Percentiles rank a stretch among this genome's conserved stretches.
Conservation (phyloP, 495 filamentous ascomycete species). For the Annulohypoxylon moriforme region DNA sequence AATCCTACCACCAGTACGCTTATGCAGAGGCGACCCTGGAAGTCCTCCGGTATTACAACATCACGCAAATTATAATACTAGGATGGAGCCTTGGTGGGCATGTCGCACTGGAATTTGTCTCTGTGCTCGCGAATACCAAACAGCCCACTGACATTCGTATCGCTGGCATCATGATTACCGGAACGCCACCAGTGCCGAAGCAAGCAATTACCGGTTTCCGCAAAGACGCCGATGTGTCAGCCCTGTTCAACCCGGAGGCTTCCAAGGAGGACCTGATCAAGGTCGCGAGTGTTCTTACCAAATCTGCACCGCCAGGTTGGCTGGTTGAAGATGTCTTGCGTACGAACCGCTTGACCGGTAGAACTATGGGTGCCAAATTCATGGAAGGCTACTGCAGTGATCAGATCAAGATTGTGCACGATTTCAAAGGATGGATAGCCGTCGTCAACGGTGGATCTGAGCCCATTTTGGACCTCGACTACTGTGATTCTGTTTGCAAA, state of each 20-base stretch:
- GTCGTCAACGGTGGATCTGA: too few species aligned
- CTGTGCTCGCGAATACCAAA: constrained; percentile 9
- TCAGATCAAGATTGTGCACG: constrained; percentile 10
- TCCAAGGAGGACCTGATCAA: constrained; percentile 10
- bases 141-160: constrained; percentile 7
- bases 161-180: constrained; percentile 8
- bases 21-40: background rate
- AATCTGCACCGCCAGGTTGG: constrained; percentile 8
- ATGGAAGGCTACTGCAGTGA: constrained; percentile 10
- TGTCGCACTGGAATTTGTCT: constrained; percentile 9
- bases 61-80: constrained; percentile 11
- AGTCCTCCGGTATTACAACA: constrained; percentile 5
- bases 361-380: constrained; percentile 7
- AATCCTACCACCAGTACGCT: constrained; percentile 7
- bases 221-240: constrained; percentile 2
- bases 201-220: constrained; percentile 7
- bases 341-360: constrained; percentile 10
- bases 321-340: constrained; percentile 9
- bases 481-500: too few species aligned
- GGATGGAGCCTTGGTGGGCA: constrained; percentile 6
- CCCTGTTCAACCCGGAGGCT: constrained; percentile 9
- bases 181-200: constrained; percentile 4
- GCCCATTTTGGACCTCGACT: too few species aligned
- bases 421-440: background rate
- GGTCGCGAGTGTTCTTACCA: constrained; percentile 8